Evolutionary conservation across 2,329 filamentous ascomycete genomes (phyloP).

Genomic region (Parasarocladium wereldwijsianum): DNA sequence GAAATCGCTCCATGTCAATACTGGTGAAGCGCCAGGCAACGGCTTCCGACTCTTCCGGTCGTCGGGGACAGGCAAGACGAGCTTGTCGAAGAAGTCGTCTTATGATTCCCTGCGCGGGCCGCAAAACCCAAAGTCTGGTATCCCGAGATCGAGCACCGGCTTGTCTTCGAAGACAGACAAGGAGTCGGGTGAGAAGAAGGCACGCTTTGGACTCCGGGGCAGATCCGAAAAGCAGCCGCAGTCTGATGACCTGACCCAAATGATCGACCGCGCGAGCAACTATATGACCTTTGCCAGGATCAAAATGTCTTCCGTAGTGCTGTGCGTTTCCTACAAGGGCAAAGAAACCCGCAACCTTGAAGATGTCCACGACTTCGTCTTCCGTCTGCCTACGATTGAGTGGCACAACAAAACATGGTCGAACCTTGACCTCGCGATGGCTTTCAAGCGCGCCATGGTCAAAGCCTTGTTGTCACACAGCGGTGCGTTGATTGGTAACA

Average conservation of each 20-base stretch:
- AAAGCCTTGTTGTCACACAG: slow-evolving; percentile 90
- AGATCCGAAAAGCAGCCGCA: slow-evolving; percentile 45
- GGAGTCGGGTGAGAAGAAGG: slow-evolving; percentile 27
- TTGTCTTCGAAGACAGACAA: slow-evolving; percentile 24
- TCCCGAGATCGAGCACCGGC: slow-evolving; percentile 32
- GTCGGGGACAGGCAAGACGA: slow-evolving; percentile 23
- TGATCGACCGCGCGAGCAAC: slow-evolving; percentile 88
- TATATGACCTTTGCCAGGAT: slow-evolving; percentile 97
- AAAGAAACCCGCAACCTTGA: slow-evolving; percentile 90
- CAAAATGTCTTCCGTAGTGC: slow-evolving; percentile 84
- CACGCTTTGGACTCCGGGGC: slow-evolving; percentile 42
- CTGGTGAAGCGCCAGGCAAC: slow-evolving; percentile 31
- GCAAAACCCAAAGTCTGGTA: slow-evolving; percentile 23
- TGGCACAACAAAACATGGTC: slow-evolving; percentile 99
- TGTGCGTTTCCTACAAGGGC: slow-evolving; percentile 93
- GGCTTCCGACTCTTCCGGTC: slow-evolving; percentile 38
- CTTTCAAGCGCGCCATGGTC: slow-evolving; percentile 88
- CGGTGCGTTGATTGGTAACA: slow-evolving; percentile 93
- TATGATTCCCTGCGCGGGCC: slow-evolving; percentile 37
- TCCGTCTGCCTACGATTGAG: slow-evolving; percentile 84
- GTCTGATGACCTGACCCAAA: slow-evolving; percentile 85
- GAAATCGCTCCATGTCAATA: slow-evolving; percentile 35
- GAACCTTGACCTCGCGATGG: slow-evolving; percentile 83
- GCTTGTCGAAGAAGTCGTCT: slow-evolving; percentile 36
- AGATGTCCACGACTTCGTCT: slow-evolving; percentile 95